A percentile compares a stretch with the other conserved stretches of the same genome.
phyloP scores from a whole-genome alignment of 768 basidiomycete genomes.

The Russula virescens region DNA sequence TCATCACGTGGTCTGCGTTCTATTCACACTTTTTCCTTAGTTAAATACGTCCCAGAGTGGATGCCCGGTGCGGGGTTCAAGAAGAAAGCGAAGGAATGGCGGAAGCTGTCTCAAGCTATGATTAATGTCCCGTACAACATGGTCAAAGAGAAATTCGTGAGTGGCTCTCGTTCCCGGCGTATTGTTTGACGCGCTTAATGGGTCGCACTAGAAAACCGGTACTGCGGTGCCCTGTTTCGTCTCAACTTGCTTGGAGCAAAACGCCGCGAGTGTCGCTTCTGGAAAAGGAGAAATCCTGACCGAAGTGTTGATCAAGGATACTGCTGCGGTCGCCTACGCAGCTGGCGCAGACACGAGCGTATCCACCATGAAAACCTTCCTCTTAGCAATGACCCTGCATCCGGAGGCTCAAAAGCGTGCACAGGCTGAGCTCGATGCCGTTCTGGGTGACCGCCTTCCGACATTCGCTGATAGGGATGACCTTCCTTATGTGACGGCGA shows the following conservation, averaged over 20 bases:
- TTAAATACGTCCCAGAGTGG: constrained; percentile 29
- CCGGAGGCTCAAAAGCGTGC: constrained; percentile 27
- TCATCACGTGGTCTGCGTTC: not conserved
- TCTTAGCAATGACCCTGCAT: constrained; percentile 26
- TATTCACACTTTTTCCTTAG: not conserved
- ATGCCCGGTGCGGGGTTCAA: constrained; percentile 27
- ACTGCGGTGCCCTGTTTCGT: constrained; percentile 22
- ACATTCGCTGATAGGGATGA: constrained; percentile 22
- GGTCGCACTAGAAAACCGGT: constrained; percentile 6
- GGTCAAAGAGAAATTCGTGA: constrained; percentile 24
- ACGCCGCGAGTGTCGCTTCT: constrained; percentile 2
- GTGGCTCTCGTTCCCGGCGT: not conserved
- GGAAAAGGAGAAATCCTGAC: constrained; percentile 21
- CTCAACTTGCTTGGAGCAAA: constrained; percentile 14
- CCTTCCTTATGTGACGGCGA: constrained; percentile 20
- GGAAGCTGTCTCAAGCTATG: constrained; percentile 23
- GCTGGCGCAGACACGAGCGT: constrained; percentile 22
- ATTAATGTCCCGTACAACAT: constrained; percentile 23
- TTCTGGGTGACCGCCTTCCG: constrained; percentile 26
- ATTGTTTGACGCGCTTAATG: not conserved
- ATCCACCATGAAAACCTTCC: constrained; percentile 23
- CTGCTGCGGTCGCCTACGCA: constrained; percentile 20
- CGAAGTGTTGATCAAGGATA: constrained; percentile 21
- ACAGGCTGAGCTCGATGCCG: constrained; percentile 27
- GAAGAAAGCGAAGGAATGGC: constrained; percentile 22